Evolutionary conservation across 371 early-diverging fungal species (phyloP), one percentile per base, ranked within the genome.

Genomic region (Lichtheimia corymbifera): DNA sequence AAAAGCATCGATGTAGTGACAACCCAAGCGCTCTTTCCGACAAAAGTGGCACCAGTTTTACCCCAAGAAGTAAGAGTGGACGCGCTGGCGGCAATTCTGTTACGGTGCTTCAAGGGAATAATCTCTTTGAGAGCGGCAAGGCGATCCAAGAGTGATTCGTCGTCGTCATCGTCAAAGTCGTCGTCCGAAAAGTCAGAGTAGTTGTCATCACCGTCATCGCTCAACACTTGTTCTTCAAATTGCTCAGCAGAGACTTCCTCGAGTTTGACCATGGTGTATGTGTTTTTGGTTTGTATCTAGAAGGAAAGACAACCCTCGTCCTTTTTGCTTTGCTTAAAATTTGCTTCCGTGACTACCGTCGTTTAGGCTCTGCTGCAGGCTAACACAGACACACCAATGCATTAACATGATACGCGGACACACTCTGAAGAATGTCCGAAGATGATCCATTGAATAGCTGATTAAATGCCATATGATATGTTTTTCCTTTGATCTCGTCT

Each of bases 21-120:
- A n/a, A 92, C 87, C 93, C 93, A 92, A 22, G 88, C 88, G 43
- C 87, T 76, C 76, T 89, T 88, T 45, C 91, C 91, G 20, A 85
- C 76, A 71, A 90, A 80, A 11, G 80, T 74, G 50, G 80, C 72
- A 24, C 86, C 82, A 15, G 82, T 72, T 64, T 77, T 78, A 47
- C 86, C 83, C 79, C 84, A 83, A 50, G 75, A 79, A 22, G 72
- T 80, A 50, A 87, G 65, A 9, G 81, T 74, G 14, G 82, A 73
- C 22, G 78, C 77, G 35, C 74, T 69, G 47, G 81, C 74, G 2
- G 84, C 69, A 17, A 92, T 62, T 27, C 80, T 70, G 56, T 79
- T 76, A 66, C 91, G 88, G 55, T 87, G 85, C 62, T 83, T 80
- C 43, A 80, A 68, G 14, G 93, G 91, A 55, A 92, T 82, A 56